Conservation (phyloP, 1,139 yeast genomes). For the Yamadazyma diddensiae region DNA sequence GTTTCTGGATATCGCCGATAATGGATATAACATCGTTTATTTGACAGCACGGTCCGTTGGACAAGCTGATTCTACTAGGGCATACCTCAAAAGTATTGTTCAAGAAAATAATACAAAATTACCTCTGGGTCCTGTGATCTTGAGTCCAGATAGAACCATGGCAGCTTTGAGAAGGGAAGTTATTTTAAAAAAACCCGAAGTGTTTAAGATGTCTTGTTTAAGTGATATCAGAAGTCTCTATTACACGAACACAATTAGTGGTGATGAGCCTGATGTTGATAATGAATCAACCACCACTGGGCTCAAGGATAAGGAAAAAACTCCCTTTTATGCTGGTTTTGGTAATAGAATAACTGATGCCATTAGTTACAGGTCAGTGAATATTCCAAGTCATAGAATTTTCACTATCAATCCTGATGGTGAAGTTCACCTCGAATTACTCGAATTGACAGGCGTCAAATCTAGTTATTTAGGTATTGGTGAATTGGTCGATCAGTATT, state of each 20-base stretch:
- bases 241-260: slow-evolving; percentile 24
- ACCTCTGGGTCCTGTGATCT: slow-evolving; percentile 91
- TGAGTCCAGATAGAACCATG: slow-evolving; percentile 95
- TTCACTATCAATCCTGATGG: slow-evolving; percentile 97
- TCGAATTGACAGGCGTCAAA: slow-evolving; percentile 90
- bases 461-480: slow-evolving; percentile 87
- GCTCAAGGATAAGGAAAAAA: slow-evolving; percentile 31
- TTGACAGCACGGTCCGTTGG: slow-evolving; percentile 95
- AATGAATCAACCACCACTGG: slow-evolving; percentile 10
- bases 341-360: slow-evolving; percentile 98
- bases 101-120: slow-evolving; percentile 69
- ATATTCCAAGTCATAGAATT: slow-evolving; percentile 90
- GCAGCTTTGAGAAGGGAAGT: slow-evolving; percentile 93
- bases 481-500: slow-evolving; percentile 94
- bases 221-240: slow-evolving; percentile 74
- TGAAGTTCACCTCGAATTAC: slow-evolving; percentile 94
- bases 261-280: not conserved
- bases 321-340: slow-evolving; percentile 96
- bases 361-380: slow-evolving; percentile 87
- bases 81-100: slow-evolving; percentile 72
- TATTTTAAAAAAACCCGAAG: slow-evolving; percentile 91
- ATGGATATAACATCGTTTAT: slow-evolving; percentile 92
- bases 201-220: slow-evolving; percentile 95
- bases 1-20: slow-evolving; percentile 77
- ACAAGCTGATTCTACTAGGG: slow-evolving; percentile 89